Base-by-base conservation (phyloP, 1,284 basidiomycete genomes). In the Leccinum huronense region DNA sequence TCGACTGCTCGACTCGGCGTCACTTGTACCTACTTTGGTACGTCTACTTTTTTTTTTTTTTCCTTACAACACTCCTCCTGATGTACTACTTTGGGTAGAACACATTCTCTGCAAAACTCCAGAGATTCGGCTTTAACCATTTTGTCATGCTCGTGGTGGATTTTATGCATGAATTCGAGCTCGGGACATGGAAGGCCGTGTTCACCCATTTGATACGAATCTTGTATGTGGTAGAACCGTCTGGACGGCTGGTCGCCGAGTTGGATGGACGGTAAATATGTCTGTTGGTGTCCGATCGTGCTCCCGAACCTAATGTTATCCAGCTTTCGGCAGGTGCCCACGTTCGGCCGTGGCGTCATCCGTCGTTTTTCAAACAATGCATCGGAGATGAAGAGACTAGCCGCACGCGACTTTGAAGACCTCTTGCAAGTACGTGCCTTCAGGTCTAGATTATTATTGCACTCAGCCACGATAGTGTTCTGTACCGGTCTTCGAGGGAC, bases 131-230 rank as follows among this genome's bases (percentile, higher is more conserved):
- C 3, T 65, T 73, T 6, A 51, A 71, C 31, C 45, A 60, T 23
- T 70, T 67, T 23, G 10, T 9, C 0, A 66, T 68, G 38, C 60
- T 74, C 2, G 62, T 69, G 0, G 61, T 70, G 0, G 70, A 74
- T 51, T 31, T 73, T 1, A 58, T 74, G 61, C 73, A 74, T 33
- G 67, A 74, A n/a, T 67, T 71, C n/a, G 58, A 74, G 16, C 67
- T 74, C 2, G 68, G 72, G 0, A 34, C 23, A 19, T 66, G 63
- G 65, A 66, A 66, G 11, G 30, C 33, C 2, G 54, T 56, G 13
- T 56, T 56, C 54, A 56, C 33, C 11, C 54, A 56, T 19, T 33
- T 56, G 16, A 56, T 56, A 33, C 31, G n/a, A 16, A 19, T 56
- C 14, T 19, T 56, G 3, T 56, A 56, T 34, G 54, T 31, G 10